Evolutionary conservation across 2,329 filamentous ascomycete species (phyloP).

Genomic region (Graphilbum sp.): DNA sequence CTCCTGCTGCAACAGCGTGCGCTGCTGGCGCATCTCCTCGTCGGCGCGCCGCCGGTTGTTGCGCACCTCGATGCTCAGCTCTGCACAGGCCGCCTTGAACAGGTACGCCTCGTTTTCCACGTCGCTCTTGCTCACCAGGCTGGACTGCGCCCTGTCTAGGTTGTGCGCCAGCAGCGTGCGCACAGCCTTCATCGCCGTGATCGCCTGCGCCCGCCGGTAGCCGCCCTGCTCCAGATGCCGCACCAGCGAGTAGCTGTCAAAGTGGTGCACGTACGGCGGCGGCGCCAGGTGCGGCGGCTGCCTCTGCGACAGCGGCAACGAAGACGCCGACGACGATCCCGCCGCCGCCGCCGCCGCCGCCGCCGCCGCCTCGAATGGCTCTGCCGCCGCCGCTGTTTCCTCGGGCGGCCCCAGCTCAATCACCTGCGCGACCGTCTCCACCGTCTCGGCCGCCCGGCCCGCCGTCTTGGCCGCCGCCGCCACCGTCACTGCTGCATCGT

Average conservation of each 20-base stretch:
- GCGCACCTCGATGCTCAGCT: conserved; percentile 73
- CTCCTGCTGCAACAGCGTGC: conserved; percentile 80
- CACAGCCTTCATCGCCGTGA: conserved; percentile 85
- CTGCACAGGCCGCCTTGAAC: conserved; percentile 84
- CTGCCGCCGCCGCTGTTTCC: not conserved
- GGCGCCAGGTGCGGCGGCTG: conserved; percentile 48
- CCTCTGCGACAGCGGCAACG: conserved; percentile 9
- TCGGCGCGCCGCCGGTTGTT: conserved; percentile 61
- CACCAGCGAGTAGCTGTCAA: conserved; percentile 85
- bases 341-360: not conserved
- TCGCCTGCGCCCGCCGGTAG: conserved; percentile 58
- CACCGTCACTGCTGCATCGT: not conserved
- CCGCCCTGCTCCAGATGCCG: conserved; percentile 57
- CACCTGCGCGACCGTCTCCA: conserved; percentile 3
- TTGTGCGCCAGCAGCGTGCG: conserved; percentile 62
- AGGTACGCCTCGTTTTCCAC: conserved; percentile 92
- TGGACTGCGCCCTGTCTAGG: conserved; percentile 62
- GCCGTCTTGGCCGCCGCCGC: conserved; percentile 1
- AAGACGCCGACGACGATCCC: not conserved
- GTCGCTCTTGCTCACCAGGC: conserved; percentile 75
- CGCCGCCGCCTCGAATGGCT: not conserved
- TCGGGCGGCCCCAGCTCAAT: conserved; percentile 10
- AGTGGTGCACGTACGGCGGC: conserved; percentile 82
- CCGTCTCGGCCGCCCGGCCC: not conserved
- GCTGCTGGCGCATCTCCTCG: conserved; percentile 67